Conservation (phyloP, 768 basidiomycete genomes). For the Cubamyces lactineus region DNA sequence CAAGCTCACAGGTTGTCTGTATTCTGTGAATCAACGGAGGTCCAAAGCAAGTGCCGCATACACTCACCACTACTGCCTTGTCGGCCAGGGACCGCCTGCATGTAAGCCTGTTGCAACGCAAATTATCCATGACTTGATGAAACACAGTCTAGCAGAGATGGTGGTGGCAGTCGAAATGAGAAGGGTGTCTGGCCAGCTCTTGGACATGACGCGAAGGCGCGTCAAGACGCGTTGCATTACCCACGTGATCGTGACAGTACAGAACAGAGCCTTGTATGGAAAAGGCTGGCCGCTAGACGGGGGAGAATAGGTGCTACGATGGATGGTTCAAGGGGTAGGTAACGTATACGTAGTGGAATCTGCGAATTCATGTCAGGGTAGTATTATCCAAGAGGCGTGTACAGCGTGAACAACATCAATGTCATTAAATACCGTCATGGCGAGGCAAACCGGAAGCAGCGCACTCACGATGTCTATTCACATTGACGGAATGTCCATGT, state of each 20-base stretch:
- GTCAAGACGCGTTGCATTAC: slow-evolving; percentile 11
- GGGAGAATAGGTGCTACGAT: background rate
- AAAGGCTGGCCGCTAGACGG: background rate
- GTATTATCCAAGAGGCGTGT: slow-evolving; percentile 13
- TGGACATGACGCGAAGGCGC: background rate
- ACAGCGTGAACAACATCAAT: slow-evolving; percentile 26
- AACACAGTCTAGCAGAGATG: background rate
- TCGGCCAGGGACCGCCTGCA: slow-evolving; percentile 70
- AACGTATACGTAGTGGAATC: slow-evolving; percentile 4
- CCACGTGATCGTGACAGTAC: slow-evolving; percentile 12
- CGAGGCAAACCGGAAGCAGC: slow-evolving; percentile 7
- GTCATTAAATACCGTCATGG: slow-evolving; percentile 23
- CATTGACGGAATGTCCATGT: slow-evolving; percentile 13
- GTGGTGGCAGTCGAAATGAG: background rate
- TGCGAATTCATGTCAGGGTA: background rate
- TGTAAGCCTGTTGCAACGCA: slow-evolving; percentile 79
- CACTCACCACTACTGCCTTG: slow-evolving; percentile 83
- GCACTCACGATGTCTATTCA: slow-evolving; percentile 20
- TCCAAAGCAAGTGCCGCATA: background rate
- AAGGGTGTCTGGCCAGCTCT: too few species aligned
- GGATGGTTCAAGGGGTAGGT: background rate
- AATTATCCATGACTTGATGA: slow-evolving; percentile 62
- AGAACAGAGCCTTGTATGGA: background rate
- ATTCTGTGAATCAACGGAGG: background rate
- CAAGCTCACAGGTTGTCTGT: slow-evolving; percentile 58